Percentiles rank a stretch among this genome's conserved stretches.
Conservation (phyloP, 805 yeast genomes). For the Pichia rugopelliculosa region DNA sequence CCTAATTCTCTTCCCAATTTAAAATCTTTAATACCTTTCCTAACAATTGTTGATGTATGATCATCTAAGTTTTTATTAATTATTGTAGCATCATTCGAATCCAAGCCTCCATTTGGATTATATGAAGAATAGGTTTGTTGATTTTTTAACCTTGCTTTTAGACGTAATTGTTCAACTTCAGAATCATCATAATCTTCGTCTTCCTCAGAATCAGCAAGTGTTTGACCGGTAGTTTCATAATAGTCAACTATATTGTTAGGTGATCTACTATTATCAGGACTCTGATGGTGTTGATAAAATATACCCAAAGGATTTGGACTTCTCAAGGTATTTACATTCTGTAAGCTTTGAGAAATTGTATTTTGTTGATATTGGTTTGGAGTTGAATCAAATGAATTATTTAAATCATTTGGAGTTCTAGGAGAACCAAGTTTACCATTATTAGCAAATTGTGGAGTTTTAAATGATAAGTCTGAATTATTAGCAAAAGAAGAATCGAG, state of each 20-base stretch:
- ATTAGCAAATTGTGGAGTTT: constrained; percentile 1
- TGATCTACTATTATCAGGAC: not conserved
- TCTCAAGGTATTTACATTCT: too few species aligned
- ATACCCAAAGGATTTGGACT: not conserved
- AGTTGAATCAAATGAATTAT: not conserved
- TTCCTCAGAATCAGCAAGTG: constrained; percentile 4
- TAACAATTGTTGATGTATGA: constrained; percentile 33
- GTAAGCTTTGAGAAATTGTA: not conserved
- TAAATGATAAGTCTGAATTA: not conserved
- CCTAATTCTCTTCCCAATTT: constrained; percentile 83
- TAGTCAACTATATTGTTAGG: not conserved
- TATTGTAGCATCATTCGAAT: constrained; percentile 29
- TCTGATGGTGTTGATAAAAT: not conserved
- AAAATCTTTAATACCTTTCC: constrained; percentile 68
- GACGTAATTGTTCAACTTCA: constrained; percentile 5
- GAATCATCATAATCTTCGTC: constrained; percentile 8
- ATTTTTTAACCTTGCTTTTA: constrained; percentile 1
- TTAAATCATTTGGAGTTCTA: constrained; percentile 1
- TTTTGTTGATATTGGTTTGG: not conserved
- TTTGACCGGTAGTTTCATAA: not conserved
- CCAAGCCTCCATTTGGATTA: not conserved
- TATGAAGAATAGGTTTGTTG: not conserved
- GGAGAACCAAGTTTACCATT: constrained; percentile 2
- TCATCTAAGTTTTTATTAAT: constrained; percentile 37
- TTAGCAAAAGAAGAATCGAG: constrained; percentile 8